A percentile compares a stretch with the other conserved stretches of the same genome.
Conservation (phyloP, 352 stramenopile species). For the Phytophthora tubulina region DNA sequence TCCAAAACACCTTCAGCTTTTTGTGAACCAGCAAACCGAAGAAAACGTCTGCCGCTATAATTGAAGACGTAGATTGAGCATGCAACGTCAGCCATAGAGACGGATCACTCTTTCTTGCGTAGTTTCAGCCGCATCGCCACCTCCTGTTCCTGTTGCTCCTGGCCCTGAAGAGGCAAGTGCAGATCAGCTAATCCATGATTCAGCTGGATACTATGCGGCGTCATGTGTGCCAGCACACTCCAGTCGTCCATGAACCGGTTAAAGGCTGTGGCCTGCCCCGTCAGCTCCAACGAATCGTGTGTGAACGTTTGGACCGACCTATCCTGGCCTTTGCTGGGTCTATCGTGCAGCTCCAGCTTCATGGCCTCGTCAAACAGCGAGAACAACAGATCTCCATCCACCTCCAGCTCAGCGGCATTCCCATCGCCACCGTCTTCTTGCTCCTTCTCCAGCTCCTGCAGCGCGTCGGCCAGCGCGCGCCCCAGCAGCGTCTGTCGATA, state of each 20-base stretch:
- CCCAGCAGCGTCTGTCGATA: conserved; percentile 70
- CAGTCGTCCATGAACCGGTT: conserved; percentile 78
- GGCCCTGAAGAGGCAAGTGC: conserved; percentile 17
- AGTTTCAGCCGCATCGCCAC: conserved; percentile 62
- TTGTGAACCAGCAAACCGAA: too few relatives aligned
- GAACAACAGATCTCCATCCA: conserved; percentile 62
- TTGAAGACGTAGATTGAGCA: too few relatives aligned
- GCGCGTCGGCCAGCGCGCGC: conserved; percentile 67
- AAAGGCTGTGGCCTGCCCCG: conserved; percentile 56
- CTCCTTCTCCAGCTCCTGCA: conserved; percentile 61
- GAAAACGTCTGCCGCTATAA: too few relatives aligned
- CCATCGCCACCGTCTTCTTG: not conserved
- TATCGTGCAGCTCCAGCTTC: conserved; percentile 37
- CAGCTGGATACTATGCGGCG: conserved; percentile 37
- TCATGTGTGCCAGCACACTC: conserved; percentile 53
- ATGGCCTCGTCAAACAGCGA: conserved; percentile 64
- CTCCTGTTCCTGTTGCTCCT: conserved; percentile 4
- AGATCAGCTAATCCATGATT: conserved; percentile 42
- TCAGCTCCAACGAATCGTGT: conserved; percentile 57
- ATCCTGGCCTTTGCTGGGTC: conserved; percentile 10
- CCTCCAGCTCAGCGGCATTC: not conserved
- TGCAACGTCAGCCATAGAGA: too few relatives aligned
- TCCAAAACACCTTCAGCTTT: too few relatives aligned
- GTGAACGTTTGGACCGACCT: conserved; percentile 43
- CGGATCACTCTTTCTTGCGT: conserved; percentile 33